These are phyloP conservation scores for Daedaleopsis sinensis DNA, from an alignment of 768 basidiomycete genomes.

Conservation along the genomic window DNA sequence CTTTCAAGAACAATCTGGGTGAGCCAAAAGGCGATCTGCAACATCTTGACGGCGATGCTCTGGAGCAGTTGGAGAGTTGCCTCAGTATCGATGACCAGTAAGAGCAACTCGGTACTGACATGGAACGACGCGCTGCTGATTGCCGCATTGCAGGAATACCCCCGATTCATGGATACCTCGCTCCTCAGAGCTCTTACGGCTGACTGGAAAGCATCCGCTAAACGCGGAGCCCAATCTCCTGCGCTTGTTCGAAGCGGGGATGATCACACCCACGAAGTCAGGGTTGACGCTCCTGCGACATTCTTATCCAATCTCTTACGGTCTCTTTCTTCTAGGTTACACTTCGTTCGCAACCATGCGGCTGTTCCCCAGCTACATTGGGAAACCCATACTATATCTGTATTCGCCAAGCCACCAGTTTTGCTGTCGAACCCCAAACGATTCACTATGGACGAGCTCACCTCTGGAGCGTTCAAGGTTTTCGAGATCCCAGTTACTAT, in stretches of 20 bases:
- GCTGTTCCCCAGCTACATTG: conserved; percentile 23
- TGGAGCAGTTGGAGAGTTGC: conserved; percentile 19
- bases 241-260: conserved; percentile 20
- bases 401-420: conserved; percentile 7
- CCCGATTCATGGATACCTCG: conserved; percentile 28
- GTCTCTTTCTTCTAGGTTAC: conserved; percentile 11
- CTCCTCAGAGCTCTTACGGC: conserved; percentile 16
- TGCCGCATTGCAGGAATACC: conserved; percentile 10
- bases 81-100: conserved; percentile 27
- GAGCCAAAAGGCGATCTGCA: conserved; percentile 13
- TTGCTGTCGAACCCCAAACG: conserved; percentile 10
- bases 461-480: conserved; percentile 8
- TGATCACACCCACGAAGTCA: conserved; percentile 28
- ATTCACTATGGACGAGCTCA: conserved; percentile 25
- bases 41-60: conserved; percentile 17
- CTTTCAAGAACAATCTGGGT: conserved; percentile 20
- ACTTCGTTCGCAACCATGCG: conserved; percentile 27
- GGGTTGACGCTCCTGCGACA: not conserved
- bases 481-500: conserved; percentile 25
- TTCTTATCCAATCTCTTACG: not conserved
- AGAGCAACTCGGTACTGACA: not conserved
- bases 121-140: not conserved
- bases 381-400: conserved; percentile 21
- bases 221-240: conserved; percentile 23
- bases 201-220: conserved; percentile 24